A percentile compares a stretch with the other conserved stretches of the same genome.
phyloP scores from a whole-genome alignment of 2,329 filamentous ascomycete species.

The Sporothrix sp. region DNA sequence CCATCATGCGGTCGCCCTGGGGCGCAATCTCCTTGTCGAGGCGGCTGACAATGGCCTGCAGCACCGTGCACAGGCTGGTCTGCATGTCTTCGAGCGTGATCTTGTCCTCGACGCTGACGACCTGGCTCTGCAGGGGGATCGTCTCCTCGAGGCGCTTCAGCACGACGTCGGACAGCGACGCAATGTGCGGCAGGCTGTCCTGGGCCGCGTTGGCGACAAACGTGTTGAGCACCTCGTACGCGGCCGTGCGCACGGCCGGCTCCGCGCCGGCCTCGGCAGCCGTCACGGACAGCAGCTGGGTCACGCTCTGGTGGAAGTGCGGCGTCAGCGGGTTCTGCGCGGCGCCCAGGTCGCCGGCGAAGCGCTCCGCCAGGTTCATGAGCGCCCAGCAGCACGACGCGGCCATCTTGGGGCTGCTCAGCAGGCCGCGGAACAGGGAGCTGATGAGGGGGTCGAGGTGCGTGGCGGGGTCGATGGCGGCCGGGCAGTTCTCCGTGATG shows the following conservation, averaged over 20 bases:
- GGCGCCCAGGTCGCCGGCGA: conserved; percentile 75
- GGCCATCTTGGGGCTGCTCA: conserved; percentile 92
- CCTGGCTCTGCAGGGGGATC: conserved; percentile 78
- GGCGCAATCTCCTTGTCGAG: conserved; percentile 86
- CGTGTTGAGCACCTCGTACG: conserved; percentile 92
- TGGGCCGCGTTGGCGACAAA: conserved; percentile 87
- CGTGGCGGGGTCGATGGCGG: conserved; percentile 74
- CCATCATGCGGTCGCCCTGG: conserved; percentile 90
- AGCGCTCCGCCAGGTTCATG: conserved; percentile 96
- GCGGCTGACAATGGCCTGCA: conserved; percentile 83
- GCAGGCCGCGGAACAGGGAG: conserved; percentile 80
- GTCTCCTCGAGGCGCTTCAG: conserved; percentile 87
- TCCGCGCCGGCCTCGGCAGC: conserved; percentile 61
- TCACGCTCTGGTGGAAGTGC: conserved; percentile 88
- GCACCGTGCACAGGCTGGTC: conserved; percentile 83
- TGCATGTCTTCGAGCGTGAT: conserved; percentile 97
- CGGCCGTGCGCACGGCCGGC: conserved; percentile 82
- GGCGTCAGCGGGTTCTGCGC: conserved; percentile 72
- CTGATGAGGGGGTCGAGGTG: conserved; percentile 80
- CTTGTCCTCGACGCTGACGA: conserved; percentile 93
- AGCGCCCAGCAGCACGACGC: conserved; percentile 97
- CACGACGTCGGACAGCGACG: conserved; percentile 74
- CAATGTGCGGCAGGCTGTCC: conserved; percentile 73
- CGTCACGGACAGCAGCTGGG: conserved; percentile 75
- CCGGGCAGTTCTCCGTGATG: conserved; percentile 87